Percentiles rank a stretch among this genome's conserved stretches.
Conservation (phyloP, 2,329 filamentous ascomycete species). For the Laburnicola sp. region DNA sequence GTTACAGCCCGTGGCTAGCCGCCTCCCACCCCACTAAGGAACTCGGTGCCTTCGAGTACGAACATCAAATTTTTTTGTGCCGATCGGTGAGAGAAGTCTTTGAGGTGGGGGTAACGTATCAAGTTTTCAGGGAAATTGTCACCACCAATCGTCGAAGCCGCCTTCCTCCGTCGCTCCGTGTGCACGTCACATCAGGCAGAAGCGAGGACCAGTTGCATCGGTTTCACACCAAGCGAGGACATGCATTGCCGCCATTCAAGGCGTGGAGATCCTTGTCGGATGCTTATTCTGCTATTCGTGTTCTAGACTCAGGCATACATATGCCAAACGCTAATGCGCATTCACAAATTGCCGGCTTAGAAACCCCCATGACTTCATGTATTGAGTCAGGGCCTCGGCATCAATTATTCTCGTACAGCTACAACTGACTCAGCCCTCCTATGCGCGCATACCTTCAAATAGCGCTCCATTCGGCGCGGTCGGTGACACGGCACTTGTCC, state of each 20-base stretch:
- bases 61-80: neutral
- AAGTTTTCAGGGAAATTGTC: constrained; percentile 1
- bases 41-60: constrained; percentile 1
- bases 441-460: neutral
- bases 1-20: neutral
- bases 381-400: constrained; percentile 14
- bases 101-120: neutral
- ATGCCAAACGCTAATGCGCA: constrained; percentile 32
- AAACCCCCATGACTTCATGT: constrained; percentile 27
- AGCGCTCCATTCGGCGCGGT: constrained; percentile 17
- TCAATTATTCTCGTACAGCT: constrained; percentile 6
- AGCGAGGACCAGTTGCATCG: constrained; percentile 23
- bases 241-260: constrained; percentile 23
- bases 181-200: constrained; percentile 17
- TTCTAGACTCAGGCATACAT: constrained; percentile 40
- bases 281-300: constrained; percentile 22
- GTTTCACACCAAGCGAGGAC: constrained; percentile 15
- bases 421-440: constrained; percentile 15
- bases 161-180: constrained; percentile 11
- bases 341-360: constrained; percentile 31
- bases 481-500: constrained; percentile 18
- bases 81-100: too few species aligned
- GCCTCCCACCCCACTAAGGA: neutral
- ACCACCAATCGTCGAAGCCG: constrained; percentile 12
- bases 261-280: constrained; percentile 27